Percentiles rank a stretch among this genome's conserved stretches.
Conservation (phyloP, 2,329 filamentous ascomycete species). For the Thyridium curvatum region DNA sequence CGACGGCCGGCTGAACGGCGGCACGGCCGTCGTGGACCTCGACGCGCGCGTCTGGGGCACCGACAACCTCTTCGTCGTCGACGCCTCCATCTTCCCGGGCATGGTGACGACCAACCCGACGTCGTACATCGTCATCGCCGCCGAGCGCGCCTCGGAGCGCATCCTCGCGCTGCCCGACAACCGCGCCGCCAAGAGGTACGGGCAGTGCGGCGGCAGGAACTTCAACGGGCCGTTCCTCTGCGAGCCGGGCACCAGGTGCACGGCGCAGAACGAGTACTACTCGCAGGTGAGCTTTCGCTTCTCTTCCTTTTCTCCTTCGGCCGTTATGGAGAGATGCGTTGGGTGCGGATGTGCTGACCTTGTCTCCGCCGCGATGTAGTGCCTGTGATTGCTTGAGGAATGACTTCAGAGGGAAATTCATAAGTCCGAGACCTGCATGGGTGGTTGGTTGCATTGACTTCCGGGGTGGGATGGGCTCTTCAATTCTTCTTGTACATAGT, state of each 20-base stretch:
- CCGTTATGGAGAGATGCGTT: neutral
- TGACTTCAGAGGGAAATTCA: no score
- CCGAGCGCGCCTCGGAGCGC: conserved; percentile 47
- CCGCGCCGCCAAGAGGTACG: neutral
- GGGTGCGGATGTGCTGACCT: neutral
- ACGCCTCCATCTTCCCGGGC: conserved; percentile 51
- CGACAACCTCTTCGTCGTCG: conserved; percentile 47
- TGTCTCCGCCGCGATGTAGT: neutral
- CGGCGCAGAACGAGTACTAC: conserved; percentile 2
- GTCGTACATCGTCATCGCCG: conserved; percentile 49
- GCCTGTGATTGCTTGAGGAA: no score
- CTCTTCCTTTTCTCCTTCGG: neutral
- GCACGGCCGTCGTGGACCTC: conserved; percentile 15
- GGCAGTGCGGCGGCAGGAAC: conserved; percentile 3
- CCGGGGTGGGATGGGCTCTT: no score
- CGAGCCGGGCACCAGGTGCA: conserved; percentile 1
- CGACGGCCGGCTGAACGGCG: conserved; percentile 11
- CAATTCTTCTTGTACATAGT: no score
- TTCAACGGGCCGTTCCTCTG: conserved; percentile 4
- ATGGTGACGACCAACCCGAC: conserved; percentile 53
- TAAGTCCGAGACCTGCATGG: no score
- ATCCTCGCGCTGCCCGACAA: conserved; percentile 33
- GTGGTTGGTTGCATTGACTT: no score
- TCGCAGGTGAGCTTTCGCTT: neutral
- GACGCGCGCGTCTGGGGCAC: conserved; percentile 41